phyloP scores from a whole-genome alignment of 2,329 filamentous ascomycete genomes.

The Claviceps humidiphila region DNA sequence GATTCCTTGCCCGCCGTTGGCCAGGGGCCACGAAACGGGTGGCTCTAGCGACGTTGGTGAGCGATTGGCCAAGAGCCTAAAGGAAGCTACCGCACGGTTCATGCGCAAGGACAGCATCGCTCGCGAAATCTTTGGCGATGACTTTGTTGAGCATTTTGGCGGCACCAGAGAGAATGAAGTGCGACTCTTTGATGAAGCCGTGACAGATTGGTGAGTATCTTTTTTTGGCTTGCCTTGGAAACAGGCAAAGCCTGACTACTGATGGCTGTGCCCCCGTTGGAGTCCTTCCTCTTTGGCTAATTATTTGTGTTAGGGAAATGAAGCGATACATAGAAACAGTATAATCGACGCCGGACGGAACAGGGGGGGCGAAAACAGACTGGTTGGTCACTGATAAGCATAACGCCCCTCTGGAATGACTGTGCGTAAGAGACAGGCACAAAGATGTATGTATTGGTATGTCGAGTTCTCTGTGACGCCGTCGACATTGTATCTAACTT shows the following conservation, averaged over 20 bases:
- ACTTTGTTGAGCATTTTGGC: slow-evolving; percentile 90
- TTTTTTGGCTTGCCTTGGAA: not conserved
- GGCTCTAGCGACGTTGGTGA: slow-evolving; percentile 56
- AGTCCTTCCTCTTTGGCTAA: not conserved
- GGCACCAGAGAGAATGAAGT: slow-evolving; percentile 89
- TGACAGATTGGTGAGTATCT: slow-evolving; percentile 78
- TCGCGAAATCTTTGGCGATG: slow-evolving; percentile 85
- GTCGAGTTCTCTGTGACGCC: too few species aligned
- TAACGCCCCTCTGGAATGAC: not conserved
- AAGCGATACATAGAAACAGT: slow-evolving; percentile 40
- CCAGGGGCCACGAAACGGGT: slow-evolving; percentile 73
- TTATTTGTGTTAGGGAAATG: slow-evolving; percentile 45
- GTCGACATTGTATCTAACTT: too few species aligned
- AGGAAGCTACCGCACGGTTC: slow-evolving; percentile 73
- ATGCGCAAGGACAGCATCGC: slow-evolving; percentile 69
- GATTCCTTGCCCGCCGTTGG: slow-evolving; percentile 69
- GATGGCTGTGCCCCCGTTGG: too few species aligned
- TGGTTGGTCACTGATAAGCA: not conserved
- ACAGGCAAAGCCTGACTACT: too few species aligned
- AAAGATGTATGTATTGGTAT: too few species aligned
- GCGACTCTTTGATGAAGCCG: slow-evolving; percentile 83
- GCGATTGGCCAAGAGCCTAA: slow-evolving; percentile 69
- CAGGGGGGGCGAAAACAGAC: not conserved
- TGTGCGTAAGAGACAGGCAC: too few species aligned
- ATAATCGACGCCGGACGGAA: not conserved